Conservation (phyloP, 202 grass and related monocot species). For the Bolboschoenoplectus hybrid region DNA sequence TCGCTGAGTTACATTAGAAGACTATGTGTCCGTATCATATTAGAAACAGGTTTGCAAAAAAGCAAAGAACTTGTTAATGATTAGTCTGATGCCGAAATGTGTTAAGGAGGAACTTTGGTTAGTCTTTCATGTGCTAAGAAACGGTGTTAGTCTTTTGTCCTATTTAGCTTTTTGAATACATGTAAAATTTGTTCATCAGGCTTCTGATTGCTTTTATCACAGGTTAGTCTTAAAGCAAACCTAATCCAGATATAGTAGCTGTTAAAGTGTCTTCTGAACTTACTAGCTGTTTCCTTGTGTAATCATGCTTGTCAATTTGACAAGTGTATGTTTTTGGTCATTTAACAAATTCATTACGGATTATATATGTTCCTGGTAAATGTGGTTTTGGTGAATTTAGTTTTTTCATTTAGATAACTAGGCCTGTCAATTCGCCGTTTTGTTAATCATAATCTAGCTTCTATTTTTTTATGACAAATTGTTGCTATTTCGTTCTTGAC, state of each 20-base stretch:
- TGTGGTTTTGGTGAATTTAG: not conserved
- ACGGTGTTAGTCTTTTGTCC: not conserved
- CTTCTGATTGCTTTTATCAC: not conserved
- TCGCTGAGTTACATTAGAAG: too few relatives aligned
- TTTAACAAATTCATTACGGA: not conserved
- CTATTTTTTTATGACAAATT: too few relatives aligned
- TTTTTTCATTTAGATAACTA: not conserved
- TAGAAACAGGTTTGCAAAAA: too few relatives aligned
- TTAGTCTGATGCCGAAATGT: not conserved
- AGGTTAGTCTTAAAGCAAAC: not conserved
- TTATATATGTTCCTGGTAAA: not conserved
- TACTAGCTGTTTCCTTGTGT: not conserved
- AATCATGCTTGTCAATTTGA: not conserved
- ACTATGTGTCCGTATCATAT: too few relatives aligned
- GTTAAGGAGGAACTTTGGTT: too few relatives aligned
- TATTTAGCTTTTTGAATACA: not conserved
- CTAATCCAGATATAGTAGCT: not conserved
- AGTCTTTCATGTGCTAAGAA: too few relatives aligned
- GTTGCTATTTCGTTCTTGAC: too few relatives aligned
- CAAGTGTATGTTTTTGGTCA: not conserved
- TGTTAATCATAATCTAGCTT: not conserved
- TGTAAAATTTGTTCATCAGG: not conserved
- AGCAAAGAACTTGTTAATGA: too few relatives aligned
- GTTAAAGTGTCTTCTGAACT: not conserved
- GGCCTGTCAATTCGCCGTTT: not conserved